Conservation (phyloP, 176 grass and related monocot genomes). For the Raddia guianensis region DNA sequence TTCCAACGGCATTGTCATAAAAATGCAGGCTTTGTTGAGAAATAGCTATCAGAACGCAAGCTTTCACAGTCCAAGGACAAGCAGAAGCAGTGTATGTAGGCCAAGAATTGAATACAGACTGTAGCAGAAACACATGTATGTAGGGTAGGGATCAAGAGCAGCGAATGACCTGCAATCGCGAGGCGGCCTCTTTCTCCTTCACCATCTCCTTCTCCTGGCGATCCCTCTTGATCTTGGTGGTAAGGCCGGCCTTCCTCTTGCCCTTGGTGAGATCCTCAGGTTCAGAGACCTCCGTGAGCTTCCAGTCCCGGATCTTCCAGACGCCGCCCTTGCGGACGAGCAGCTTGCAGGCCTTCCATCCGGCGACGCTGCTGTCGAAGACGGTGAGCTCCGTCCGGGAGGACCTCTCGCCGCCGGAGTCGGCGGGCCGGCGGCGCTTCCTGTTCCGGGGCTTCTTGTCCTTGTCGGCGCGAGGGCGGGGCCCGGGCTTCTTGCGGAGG, state of each 20-base stretch:
- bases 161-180: not conserved
- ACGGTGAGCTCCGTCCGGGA: conserved; percentile 67
- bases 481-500: conserved; percentile 54
- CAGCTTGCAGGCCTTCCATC: conserved; percentile 72
- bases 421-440: conserved; percentile 38
- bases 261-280: conserved; percentile 51
- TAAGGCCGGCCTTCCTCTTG: conserved; percentile 51
- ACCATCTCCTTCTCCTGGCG: conserved; percentile 39
- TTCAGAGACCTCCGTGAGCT: not conserved
- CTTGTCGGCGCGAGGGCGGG: conserved; percentile 38
- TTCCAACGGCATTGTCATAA: not conserved
- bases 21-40: not conserved
- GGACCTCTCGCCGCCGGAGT: conserved; percentile 30
- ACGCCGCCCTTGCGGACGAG: conserved; percentile 56
- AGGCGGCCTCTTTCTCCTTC: conserved; percentile 33
- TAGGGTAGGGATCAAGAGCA: too few species aligned
- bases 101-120: not conserved
- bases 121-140: not conserved
- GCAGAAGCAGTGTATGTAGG: conserved; percentile 2
- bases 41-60: not conserved
- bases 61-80: not conserved
- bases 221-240: conserved; percentile 37
- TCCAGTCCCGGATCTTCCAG: conserved; percentile 50
- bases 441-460: conserved; percentile 43
- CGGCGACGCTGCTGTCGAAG: conserved; percentile 77